Base-by-base conservation (phyloP, 1,284 basidiomycete genomes). In the Phlebopus sp. region DNA sequence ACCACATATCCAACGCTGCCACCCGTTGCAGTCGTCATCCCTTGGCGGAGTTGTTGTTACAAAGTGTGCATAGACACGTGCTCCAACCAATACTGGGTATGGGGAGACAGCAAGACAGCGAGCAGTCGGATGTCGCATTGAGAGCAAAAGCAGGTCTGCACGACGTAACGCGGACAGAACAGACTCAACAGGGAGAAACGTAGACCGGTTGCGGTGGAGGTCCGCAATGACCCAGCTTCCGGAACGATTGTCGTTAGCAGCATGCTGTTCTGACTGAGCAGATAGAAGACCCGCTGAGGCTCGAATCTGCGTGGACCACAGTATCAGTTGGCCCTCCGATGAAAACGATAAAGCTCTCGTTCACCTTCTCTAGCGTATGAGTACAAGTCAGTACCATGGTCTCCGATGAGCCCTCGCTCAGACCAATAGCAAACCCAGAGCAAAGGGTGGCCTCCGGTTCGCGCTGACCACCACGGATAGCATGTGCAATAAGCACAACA, bases 331-430 rank as follows among this genome's bases (percentile, higher is more conserved):
- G 15, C 29, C 13, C n/a, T 38, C 40, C 46, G 17, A 40, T 32
- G 25, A 14, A 36, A 47, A 37, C n/a, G 27, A 25, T 42, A 45
- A 25, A 30, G 35, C 36, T 38, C 29, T 31, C 5, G 44, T 46
- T 29, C 56, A 75, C 82, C 75, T 82, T 75, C 58, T 83, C 79
- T 21, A 87, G 59, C 2, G 85, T 86, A 60, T 89, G 86, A 4
- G 79, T 81, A 55, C 85, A 89, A 1, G 81, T 81, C 11, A 86
- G 59, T 21, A 86, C 59, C 9, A 80, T 37, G 9, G 42, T 62
- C 14, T 62, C 56, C 2, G 60, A 49, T 10, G 14, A 34, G 19
- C 34, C 21, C 15, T 18, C 8, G 10, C 21, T 15, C 23, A 60
- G 62, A 37, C 73, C 68, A 40, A 88, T 58, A 2, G 74, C 77